phyloP scores from a whole-genome alignment of 1,284 basidiomycete genomes.

The Ustilago xerochloae region DNA sequence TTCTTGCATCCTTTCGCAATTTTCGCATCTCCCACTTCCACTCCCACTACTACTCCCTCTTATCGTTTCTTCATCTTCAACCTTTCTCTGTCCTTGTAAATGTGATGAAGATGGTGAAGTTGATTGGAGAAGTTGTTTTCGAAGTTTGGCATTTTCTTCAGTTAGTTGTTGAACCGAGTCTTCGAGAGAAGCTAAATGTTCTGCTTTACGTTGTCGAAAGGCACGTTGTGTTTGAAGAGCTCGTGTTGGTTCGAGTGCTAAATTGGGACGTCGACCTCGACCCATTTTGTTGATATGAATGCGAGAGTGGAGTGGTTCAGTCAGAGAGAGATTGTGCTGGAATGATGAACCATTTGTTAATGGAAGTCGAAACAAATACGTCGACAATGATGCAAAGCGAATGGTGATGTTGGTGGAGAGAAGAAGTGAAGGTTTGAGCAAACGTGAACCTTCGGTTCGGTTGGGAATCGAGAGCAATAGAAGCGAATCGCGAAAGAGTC shows the following conservation, averaged over 20 bases:
- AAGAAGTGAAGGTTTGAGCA: background rate
- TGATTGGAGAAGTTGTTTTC: conserved; percentile 15
- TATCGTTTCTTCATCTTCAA: too few relatives aligned
- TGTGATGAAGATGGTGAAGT: too few relatives aligned
- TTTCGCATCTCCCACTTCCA: conserved; percentile 1
- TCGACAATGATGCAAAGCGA: too few relatives aligned
- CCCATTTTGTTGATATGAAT: conserved; percentile 27
- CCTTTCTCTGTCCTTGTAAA: too few relatives aligned
- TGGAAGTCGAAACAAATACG: too few relatives aligned
- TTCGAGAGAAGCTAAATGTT: conserved; percentile 42
- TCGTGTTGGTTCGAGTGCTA: conserved; percentile 50
- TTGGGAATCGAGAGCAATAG: background rate
- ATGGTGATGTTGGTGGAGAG: too few relatives aligned
- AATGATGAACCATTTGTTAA: too few relatives aligned
- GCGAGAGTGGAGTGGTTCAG: too few relatives aligned
- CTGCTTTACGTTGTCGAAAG: conserved; percentile 54
- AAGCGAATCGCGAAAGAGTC: background rate
- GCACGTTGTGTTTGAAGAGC: conserved; percentile 51
- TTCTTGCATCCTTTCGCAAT: conserved; percentile 13
- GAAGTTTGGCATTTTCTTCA: conserved; percentile 35
- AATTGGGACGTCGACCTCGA: conserved; percentile 48
- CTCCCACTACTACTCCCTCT: too few relatives aligned
- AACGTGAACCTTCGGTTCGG: too few relatives aligned
- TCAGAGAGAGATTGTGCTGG: too few relatives aligned
- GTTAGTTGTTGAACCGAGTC: conserved; percentile 22